phyloP scores from a whole-genome alignment of 2,329 filamentous ascomycete species.

The Curvularia verruculosa region DNA sequence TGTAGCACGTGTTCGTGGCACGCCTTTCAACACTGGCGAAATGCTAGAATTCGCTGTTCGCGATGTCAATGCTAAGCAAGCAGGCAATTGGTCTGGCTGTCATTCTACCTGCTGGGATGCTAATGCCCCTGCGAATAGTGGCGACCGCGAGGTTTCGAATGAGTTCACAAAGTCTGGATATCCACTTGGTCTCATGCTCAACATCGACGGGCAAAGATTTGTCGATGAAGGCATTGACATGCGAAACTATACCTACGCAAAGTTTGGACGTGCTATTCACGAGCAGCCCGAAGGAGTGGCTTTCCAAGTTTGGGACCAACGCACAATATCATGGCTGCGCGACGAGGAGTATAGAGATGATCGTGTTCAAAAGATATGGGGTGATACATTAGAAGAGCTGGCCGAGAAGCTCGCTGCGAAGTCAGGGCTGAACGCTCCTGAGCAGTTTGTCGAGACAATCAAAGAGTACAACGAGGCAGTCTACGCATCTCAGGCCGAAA shows the following conservation, averaged over 20 bases:
- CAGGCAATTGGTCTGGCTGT: conserved; percentile 68
- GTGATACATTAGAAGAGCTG: conserved; percentile 60
- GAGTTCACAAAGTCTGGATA: conserved; percentile 74
- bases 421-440: conserved; percentile 56
- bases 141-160: conserved; percentile 66
- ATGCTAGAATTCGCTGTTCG: conserved; percentile 60
- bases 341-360: conserved; percentile 67
- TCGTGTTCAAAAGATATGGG: conserved; percentile 61
- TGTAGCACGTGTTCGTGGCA: conserved; percentile 65
- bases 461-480: conserved; percentile 65
- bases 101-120: conserved; percentile 71
- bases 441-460: conserved; percentile 60
- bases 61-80: conserved; percentile 58
- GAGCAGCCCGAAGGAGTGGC: conserved; percentile 63
- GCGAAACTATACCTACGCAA: conserved; percentile 71
- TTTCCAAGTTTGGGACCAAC: conserved; percentile 69
- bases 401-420: conserved; percentile 55
- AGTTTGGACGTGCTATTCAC: conserved; percentile 67
- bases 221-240: conserved; percentile 71
- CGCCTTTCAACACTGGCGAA: conserved; percentile 68
- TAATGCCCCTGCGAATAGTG: conserved; percentile 60
- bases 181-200: conserved; percentile 69
- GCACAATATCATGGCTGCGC: conserved; percentile 60
- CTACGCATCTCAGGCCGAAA: conserved; percentile 53
- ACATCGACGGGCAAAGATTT: conserved; percentile 64